A percentile compares a stretch with the other conserved stretches of the same genome.
phyloP scores from a whole-genome alignment of 352 stramenopile genomes.

The Globisporangium emineosum region DNA sequence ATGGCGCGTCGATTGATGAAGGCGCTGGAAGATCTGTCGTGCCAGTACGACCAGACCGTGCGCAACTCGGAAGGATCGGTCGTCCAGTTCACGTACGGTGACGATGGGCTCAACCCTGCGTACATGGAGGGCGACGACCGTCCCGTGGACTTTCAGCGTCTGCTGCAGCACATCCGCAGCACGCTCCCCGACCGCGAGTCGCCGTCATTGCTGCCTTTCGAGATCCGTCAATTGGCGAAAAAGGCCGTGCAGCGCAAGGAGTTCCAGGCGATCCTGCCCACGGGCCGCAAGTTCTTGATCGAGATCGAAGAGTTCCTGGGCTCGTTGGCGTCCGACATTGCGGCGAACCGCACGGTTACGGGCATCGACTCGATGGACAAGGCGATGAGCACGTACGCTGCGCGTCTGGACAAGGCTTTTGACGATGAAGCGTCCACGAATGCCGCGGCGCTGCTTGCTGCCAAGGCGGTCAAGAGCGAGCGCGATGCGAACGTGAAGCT shows the following conservation, averaged over 20 bases:
- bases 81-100: constrained; percentile 99
- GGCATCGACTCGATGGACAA: constrained; percentile 70
- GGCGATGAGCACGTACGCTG: constrained; percentile 59
- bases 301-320: constrained; percentile 87
- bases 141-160: constrained; percentile 95
- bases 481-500: constrained; percentile 24
- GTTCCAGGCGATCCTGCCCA: constrained; percentile 84
- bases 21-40: constrained; percentile 96
- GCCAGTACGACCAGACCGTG: constrained; percentile 93
- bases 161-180: constrained; percentile 89
- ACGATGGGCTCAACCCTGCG: constrained; percentile 98
- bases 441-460: not conserved
- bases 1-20: constrained; percentile 99
- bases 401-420: constrained; percentile 63
- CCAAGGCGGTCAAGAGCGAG: constrained; percentile 18
- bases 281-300: constrained; percentile 89
- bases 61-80: constrained; percentile 89
- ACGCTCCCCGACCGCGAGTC: constrained; percentile 73
- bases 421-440: constrained; percentile 43
- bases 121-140: constrained; percentile 95
- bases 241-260: constrained; percentile 72
- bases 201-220: constrained; percentile 64
- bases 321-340: constrained; percentile 60
- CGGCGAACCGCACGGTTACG: constrained; percentile 42
- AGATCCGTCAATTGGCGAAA: constrained; percentile 85